phyloP scores from a whole-genome alignment of 2,329 filamentous ascomycete genomes.

The Neophaeococcomyces aloes region DNA sequence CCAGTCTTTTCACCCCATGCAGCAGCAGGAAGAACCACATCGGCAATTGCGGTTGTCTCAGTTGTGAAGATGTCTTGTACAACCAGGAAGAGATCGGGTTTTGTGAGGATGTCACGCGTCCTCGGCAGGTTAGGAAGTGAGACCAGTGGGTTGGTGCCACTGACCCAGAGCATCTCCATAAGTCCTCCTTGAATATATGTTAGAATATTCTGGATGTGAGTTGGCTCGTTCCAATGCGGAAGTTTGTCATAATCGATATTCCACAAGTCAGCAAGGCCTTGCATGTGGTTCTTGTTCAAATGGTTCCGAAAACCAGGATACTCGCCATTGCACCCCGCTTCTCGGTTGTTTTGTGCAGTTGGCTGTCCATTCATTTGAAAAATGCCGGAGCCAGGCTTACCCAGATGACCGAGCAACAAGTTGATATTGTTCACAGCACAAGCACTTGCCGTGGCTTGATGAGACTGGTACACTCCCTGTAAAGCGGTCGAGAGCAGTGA shows the following conservation, averaged over 20 bases:
- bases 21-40: slow-evolving; percentile 30
- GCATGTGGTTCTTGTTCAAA: slow-evolving; percentile 28
- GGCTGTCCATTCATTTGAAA: slow-evolving; percentile 34
- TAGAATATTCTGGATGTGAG: slow-evolving; percentile 29
- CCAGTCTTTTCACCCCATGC: slow-evolving; percentile 33
- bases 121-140: slow-evolving; percentile 28
- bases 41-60: slow-evolving; percentile 29
- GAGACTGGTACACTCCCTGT: slow-evolving; percentile 33
- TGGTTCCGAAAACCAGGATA: slow-evolving; percentile 31
- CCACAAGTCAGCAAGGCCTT: slow-evolving; percentile 29
- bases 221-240: slow-evolving; percentile 32
- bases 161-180: slow-evolving; percentile 32
- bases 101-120: slow-evolving; percentile 25
- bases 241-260: slow-evolving; percentile 28
- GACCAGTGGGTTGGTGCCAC: slow-evolving; percentile 31
- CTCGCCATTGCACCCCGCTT: slow-evolving; percentile 31
- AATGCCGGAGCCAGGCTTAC: slow-evolving; percentile 28
- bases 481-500: slow-evolving; percentile 30
- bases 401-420: slow-evolving; percentile 28
- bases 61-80: slow-evolving; percentile 31
- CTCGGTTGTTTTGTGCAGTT: slow-evolving; percentile 33
- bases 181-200: slow-evolving; percentile 27
- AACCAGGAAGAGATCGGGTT: slow-evolving; percentile 27
- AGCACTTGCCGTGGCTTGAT: slow-evolving; percentile 32
- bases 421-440: slow-evolving; percentile 36